Evolutionary conservation across 1,284 basidiomycete genomes (phyloP).

Genomic region (Boletellus deceptivus): DNA sequence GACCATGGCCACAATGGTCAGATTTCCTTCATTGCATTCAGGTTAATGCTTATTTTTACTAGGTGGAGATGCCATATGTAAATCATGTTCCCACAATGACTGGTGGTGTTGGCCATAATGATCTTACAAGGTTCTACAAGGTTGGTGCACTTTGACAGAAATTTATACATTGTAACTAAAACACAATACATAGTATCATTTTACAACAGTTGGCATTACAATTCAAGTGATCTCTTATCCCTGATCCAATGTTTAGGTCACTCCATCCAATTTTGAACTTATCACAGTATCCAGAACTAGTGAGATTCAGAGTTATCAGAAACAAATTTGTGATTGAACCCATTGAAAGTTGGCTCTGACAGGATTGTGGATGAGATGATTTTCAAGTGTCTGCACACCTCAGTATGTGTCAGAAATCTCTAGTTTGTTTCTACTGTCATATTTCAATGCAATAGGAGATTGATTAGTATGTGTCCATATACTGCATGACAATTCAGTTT

Average conservation of each 20-base stretch:
- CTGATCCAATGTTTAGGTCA: slow-evolving; percentile 33
- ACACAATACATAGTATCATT: slow-evolving; percentile 37
- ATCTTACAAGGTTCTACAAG: slow-evolving; percentile 46
- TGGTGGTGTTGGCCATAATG: slow-evolving; percentile 41
- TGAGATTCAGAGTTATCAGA: slow-evolving; percentile 15
- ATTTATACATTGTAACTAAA: background rate
- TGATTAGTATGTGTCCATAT: slow-evolving; percentile 38
- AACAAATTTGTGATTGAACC: slow-evolving; percentile 1
- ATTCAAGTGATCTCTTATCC: background rate
- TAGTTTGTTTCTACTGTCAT: slow-evolving; percentile 6
- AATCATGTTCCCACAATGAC: slow-evolving; percentile 50
- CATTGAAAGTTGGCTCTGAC: slow-evolving; percentile 41
- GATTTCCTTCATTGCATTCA: background rate
- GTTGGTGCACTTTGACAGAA: slow-evolving; percentile 16
- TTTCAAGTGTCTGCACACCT: slow-evolving; percentile 45
- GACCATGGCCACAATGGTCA: slow-evolving; percentile 47
- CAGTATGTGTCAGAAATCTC: slow-evolving; percentile 24
- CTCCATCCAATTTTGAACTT: slow-evolving; percentile 41
- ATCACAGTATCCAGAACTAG: slow-evolving; percentile 45
- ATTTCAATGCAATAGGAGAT: slow-evolving; percentile 36
- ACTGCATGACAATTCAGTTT: background rate
- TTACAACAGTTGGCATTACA: slow-evolving; percentile 34
- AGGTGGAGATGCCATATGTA: slow-evolving; percentile 49
- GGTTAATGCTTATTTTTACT: background rate
- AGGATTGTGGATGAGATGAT: slow-evolving; percentile 49